These are phyloP conservation scores for Geotrichum australiense DNA, from an alignment of 1,139 yeast genomes.

Conservation along the genomic window DNA sequence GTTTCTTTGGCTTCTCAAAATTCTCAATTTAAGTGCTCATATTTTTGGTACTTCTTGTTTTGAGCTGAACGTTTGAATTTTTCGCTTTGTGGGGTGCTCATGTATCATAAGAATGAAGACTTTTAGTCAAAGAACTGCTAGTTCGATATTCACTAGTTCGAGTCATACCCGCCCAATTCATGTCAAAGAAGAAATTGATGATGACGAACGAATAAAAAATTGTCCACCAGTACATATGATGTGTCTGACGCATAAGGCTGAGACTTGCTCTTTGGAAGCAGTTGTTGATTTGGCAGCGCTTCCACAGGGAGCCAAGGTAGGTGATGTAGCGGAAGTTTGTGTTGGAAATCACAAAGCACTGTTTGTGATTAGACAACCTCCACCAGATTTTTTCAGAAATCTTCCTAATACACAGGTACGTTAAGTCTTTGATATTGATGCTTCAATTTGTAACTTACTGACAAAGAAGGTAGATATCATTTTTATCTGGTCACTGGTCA, in stretches of 20 bases:
- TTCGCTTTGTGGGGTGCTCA: no score
- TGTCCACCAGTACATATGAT: constrained; percentile 34
- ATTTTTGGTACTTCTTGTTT: no score
- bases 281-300: constrained; percentile 52
- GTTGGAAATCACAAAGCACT: constrained; percentile 37
- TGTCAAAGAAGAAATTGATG: no score
- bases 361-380: constrained; percentile 41
- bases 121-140: no score
- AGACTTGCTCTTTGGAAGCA: constrained; percentile 54
- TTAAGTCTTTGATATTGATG: neutral
- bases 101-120: no score
- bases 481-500: constrained; percentile 58
- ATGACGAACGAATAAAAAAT: no score
- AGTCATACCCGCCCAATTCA: no score
- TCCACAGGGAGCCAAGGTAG: constrained; percentile 51
- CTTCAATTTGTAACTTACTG: neutral
- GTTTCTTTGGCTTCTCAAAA: no score
- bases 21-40: no score
- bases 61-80: no score
- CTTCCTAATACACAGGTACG: constrained; percentile 27
- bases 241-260: constrained; percentile 68
- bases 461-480: constrained; percentile 41
- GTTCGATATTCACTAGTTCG: no score
- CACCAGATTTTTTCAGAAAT: constrained; percentile 32
- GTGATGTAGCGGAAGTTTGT: constrained; percentile 67